Base-by-base conservation (phyloP, 176 grass and related monocot genomes). In the Carex parvula region DNA sequence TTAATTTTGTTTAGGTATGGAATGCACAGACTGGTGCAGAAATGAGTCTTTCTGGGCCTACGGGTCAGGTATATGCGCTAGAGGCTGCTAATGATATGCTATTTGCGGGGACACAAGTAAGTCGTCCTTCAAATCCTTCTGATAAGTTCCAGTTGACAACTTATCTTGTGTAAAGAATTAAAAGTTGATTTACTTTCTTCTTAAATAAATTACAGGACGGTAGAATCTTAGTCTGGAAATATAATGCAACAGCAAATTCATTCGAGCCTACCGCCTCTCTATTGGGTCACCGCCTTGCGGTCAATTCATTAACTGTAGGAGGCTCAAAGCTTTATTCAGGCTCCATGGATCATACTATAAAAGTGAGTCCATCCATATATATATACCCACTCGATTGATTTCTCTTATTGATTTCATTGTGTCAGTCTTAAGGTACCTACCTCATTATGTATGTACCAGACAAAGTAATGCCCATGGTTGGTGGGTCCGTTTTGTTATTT, bases 271-370 rank as follows among this genome's bases (percentile, higher is more conserved):
- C 93, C 46, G 85, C 91, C 72, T 86, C 90, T 84, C 91, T 99
- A 82, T 37, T 56, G 64, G 93, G 93, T 11, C 97, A 99, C 82
- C 71, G 81, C 59, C 88, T 92, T 76, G 83, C 90, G 70, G 97
- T 96, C 64, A 85, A 94, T 75, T 94, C 97, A 29, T 94, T 99
- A 87, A 80, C 87, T 77, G 88, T 96, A 75, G 91, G 91, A 39
- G 91, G 75, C 54, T 63, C 73, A 60, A 92, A 83, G 81, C 93
- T 99, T 69, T 99, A 96, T 87, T 99, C 97, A 81, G 88, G 87
- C 80, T 99, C 97, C 8, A 99, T 99, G 93, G 97, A 99, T 90
- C 83, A 94, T 64, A 99, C 88, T 14, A 94, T 99, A 56, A 94
- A 84, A 94, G 97, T 99, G 91, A 89, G 85, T 53, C 41, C 5